phyloP scores from a whole-genome alignment of 2,329 filamentous ascomycete species.

The Aspergillus sp. region DNA sequence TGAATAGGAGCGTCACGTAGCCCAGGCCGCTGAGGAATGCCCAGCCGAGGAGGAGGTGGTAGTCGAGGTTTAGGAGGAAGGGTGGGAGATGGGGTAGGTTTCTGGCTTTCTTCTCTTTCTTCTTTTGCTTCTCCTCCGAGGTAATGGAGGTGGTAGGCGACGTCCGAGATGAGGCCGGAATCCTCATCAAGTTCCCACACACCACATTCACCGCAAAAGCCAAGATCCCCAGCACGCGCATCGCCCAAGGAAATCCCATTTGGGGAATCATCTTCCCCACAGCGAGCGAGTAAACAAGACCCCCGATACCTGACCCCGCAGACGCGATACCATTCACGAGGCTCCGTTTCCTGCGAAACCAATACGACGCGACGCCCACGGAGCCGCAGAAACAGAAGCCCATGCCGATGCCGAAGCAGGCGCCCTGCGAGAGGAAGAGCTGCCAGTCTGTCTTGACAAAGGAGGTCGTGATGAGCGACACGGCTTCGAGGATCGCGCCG shows the following conservation, averaged over 20 bases:
- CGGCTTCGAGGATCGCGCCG: not conserved
- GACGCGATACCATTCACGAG: not conserved
- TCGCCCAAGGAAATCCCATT: not conserved
- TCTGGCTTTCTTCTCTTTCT: not conserved
- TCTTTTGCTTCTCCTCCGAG: too few relatives aligned
- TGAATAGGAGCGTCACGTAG: slow-evolving; percentile 62
- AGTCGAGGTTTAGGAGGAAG: not conserved
- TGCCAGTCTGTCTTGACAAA: not conserved
- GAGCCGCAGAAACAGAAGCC: not conserved
- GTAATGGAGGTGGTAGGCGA: not conserved
- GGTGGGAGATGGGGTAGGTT: not conserved
- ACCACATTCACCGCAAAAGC: not conserved
- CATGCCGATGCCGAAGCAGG: not conserved
- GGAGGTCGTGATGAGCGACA: not conserved
- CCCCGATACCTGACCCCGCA: not conserved
- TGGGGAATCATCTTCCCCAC: not conserved
- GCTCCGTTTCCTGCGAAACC: not conserved
- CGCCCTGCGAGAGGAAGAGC: not conserved
- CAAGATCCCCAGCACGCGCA: not conserved
- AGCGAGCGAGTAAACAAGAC: not conserved
- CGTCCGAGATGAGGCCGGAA: not conserved
- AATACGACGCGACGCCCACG: not conserved
- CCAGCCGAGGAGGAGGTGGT: not conserved
- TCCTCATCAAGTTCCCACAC: not conserved
- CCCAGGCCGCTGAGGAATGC: slow-evolving; percentile 52